phyloP scores from a whole-genome alignment of 108 stramenopile species.

The Nitzschia putrida region DNA sequence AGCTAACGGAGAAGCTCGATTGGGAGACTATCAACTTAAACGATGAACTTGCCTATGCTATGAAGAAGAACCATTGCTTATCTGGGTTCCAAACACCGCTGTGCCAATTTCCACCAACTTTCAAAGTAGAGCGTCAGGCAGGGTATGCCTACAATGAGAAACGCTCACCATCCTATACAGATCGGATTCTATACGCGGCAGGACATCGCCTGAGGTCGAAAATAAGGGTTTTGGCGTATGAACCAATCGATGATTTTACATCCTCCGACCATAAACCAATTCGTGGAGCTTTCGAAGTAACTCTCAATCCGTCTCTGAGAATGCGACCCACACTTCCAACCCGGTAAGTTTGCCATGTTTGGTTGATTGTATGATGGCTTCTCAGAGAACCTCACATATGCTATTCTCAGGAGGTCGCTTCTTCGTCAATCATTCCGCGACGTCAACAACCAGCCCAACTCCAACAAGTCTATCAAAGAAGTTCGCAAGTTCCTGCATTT shows the following conservation, averaged over 20 bases:
- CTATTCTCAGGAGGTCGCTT: too few relatives aligned
- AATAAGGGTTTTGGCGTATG: conserved; percentile 55
- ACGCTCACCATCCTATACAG: conserved; percentile 79
- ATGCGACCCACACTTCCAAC: conserved; percentile 16
- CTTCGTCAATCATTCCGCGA: too few relatives aligned
- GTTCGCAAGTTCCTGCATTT: conserved; percentile 22
- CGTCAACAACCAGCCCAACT: too few relatives aligned
- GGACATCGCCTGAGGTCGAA: conserved; percentile 44
- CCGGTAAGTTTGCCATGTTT: conserved; percentile 6
- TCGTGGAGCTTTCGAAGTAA: conserved; percentile 55
- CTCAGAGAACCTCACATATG: too few relatives aligned
- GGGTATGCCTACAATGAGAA: conserved; percentile 69
- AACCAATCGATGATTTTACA: conserved; percentile 58
- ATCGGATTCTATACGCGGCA: conserved; percentile 79
- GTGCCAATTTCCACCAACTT: conserved; percentile 81
- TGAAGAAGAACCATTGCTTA: conserved; percentile 54
- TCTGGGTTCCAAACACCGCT: conserved; percentile 51
- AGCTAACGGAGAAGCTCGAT: conserved; percentile 34
- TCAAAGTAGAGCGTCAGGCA: conserved; percentile 60
- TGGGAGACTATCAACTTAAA: conserved; percentile 49
- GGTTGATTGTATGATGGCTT: too few relatives aligned
- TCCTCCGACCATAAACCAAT: conserved; percentile 87
- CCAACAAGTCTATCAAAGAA: too few relatives aligned
- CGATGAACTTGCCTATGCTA: conserved; percentile 55
- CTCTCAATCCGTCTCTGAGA: conserved; percentile 33